Evolutionary conservation across 2,329 filamentous ascomycete species (phyloP).

Genomic region (Xylariales sp.): DNA sequence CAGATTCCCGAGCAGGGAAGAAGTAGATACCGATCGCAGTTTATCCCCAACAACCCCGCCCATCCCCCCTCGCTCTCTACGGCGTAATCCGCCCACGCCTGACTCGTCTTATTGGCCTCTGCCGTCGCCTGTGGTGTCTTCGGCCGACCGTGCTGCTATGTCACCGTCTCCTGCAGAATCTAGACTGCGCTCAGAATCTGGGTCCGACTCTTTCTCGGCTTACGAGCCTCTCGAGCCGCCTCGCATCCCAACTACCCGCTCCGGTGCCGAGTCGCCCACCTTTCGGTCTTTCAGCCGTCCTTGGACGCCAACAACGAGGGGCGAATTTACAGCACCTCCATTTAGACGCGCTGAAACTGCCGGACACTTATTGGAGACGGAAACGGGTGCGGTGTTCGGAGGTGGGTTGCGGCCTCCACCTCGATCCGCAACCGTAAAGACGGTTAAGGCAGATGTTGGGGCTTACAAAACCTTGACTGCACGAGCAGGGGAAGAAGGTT

Average conservation of each 20-base stretch:
- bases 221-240: conserved; percentile 33
- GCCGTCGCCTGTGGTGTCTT: conserved; percentile 33
- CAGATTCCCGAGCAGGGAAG: conserved; percentile 28
- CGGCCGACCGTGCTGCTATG: conserved; percentile 32
- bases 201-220: conserved; percentile 18
- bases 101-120: conserved; percentile 38
- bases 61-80: conserved; percentile 33
- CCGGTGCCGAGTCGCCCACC: conserved; percentile 44
- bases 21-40: conserved; percentile 20
- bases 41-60: conserved; percentile 25
- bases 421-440: conserved; percentile 27
- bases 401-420: conserved; percentile 32
- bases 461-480: neutral
- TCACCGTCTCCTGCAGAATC: conserved; percentile 30
- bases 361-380: neutral
- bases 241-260: conserved; percentile 34
- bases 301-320: conserved; percentile 34
- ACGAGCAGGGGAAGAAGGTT: neutral
- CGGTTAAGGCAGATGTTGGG: conserved; percentile 7
- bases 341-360: conserved; percentile 32
- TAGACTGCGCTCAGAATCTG: conserved; percentile 29
- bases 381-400: conserved; percentile 16
- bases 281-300: conserved; percentile 44
- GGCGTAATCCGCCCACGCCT: conserved; percentile 32
- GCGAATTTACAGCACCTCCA: conserved; percentile 14